Conservation (phyloP, 352 stramenopile genomes). For the Globisporangium nagaii region DNA sequence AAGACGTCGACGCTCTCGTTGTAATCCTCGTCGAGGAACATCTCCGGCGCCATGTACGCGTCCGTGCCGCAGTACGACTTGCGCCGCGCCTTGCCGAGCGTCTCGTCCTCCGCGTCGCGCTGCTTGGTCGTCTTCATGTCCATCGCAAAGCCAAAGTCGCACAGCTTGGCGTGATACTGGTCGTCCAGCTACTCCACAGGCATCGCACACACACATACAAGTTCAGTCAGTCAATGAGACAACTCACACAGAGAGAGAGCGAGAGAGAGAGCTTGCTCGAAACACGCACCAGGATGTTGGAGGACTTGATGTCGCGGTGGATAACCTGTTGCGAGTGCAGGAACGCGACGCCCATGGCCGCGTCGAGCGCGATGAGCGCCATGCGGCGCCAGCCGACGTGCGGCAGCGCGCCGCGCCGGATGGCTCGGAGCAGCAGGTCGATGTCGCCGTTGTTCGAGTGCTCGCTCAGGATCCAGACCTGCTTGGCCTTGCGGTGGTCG, state of each 20-base stretch:
- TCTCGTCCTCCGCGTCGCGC: conserved; percentile 18
- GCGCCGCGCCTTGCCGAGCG: conserved; percentile 31
- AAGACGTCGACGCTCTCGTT: conserved; percentile 84
- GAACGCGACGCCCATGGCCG: conserved; percentile 92
- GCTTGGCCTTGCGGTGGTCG: conserved; percentile 60
- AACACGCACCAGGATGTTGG: conserved; percentile 59
- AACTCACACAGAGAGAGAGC: no score
- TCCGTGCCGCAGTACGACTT: conserved; percentile 87
- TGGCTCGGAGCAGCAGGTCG: conserved; percentile 55
- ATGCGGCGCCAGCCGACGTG: conserved; percentile 64
- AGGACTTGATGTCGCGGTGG: conserved; percentile 87
- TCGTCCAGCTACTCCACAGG: conserved; percentile 40
- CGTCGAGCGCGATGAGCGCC: conserved; percentile 66
- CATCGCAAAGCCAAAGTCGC: conserved; percentile 82
- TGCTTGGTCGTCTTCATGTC: conserved; percentile 41
- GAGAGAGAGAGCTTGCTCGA: no score
- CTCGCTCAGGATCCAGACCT: conserved; percentile 83
- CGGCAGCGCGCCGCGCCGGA: conserved; percentile 30
- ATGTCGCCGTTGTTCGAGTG: conserved; percentile 74
- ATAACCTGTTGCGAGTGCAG: conserved; percentile 87
- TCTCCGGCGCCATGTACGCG: conserved; percentile 80
- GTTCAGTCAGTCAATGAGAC: no score
- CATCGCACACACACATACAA: background rate
- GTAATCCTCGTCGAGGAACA: conserved; percentile 84
- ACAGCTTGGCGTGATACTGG: conserved; percentile 66